These are phyloP conservation scores for Trichophyton simii DNA, from an alignment of 2,329 filamentous ascomycete genomes.

Conservation along the genomic window DNA sequence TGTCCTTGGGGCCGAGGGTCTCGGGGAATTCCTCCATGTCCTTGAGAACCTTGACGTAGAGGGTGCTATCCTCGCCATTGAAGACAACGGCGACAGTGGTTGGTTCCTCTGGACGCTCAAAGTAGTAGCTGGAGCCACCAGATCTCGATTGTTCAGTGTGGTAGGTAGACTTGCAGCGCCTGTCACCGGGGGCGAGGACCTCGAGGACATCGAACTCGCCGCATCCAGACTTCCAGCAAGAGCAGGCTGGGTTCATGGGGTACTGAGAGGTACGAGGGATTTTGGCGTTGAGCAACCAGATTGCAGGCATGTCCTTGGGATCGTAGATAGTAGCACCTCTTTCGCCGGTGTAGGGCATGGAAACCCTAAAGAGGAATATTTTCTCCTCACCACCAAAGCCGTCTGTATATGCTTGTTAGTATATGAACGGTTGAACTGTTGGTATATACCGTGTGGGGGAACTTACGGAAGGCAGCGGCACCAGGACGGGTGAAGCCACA, in stretches of 20 bases:
- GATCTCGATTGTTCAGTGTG: slow-evolving; percentile 42
- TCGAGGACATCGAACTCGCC: slow-evolving; percentile 69
- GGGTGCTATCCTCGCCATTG: slow-evolving; percentile 37
- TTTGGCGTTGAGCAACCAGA: slow-evolving; percentile 63
- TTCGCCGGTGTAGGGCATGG: slow-evolving; percentile 52
- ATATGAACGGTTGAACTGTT: background rate
- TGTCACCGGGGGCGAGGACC: slow-evolving; percentile 52
- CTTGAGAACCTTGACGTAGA: slow-evolving; percentile 45
- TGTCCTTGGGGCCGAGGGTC: slow-evolving; percentile 9
- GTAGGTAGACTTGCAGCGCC: slow-evolving; percentile 56
- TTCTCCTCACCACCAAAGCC: slow-evolving; percentile 60
- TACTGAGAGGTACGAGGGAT: slow-evolving; percentile 62
- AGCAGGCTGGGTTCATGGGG: slow-evolving; percentile 44
- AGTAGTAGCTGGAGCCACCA: slow-evolving; percentile 59
- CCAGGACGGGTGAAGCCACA: slow-evolving; percentile 40
- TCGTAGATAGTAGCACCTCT: slow-evolving; percentile 48
- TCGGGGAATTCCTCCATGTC: slow-evolving; percentile 18
- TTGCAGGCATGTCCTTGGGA: slow-evolving; percentile 63
- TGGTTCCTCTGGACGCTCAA: slow-evolving; percentile 49
- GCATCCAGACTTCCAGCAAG: slow-evolving; percentile 58
- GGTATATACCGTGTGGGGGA: background rate
- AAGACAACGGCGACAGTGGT: slow-evolving; percentile 57
- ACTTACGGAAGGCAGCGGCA: slow-evolving; percentile 40
- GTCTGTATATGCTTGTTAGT: slow-evolving; percentile 24
- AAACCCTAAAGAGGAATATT: slow-evolving; percentile 61